Conservation (phyloP, 2,329 filamentous ascomycete genomes). For the Diaporthe ilicicola region DNA sequence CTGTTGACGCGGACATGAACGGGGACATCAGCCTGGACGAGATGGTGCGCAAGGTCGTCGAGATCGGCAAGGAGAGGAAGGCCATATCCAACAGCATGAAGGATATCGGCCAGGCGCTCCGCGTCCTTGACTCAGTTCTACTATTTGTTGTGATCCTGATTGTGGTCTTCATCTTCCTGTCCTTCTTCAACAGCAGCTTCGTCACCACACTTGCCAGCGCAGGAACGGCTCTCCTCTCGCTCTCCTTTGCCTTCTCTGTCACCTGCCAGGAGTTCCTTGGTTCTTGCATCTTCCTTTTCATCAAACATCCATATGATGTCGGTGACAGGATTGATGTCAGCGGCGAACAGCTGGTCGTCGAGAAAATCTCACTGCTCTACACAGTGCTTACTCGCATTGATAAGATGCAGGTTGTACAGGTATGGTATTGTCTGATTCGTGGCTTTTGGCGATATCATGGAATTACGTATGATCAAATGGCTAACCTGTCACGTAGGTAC, state of each 20-base stretch:
- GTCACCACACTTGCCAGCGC: conserved; percentile 87
- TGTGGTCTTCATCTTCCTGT: conserved; percentile 84
- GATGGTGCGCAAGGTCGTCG: conserved; percentile 87
- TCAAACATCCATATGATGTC: conserved; percentile 98
- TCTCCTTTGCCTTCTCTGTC: conserved; percentile 96
- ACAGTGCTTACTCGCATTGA: conserved; percentile 88
- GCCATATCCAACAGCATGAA: conserved; percentile 93
- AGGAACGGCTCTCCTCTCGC: conserved; percentile 88
- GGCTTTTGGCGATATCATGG: not conserved
- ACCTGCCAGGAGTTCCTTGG: conserved; percentile 96
- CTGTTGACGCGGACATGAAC: conserved; percentile 87
- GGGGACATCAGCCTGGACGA: conserved; percentile 95
- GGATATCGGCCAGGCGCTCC: conserved; percentile 94
- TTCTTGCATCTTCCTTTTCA: conserved; percentile 97
- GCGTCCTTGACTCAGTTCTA: conserved; percentile 87
- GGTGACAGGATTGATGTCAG: conserved; percentile 90
- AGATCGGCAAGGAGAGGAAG: conserved; percentile 86
- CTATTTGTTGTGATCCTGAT: conserved; percentile 83
- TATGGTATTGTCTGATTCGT: conserved; percentile 33
- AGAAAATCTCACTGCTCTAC: conserved; percentile 93
- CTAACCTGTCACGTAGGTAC: conserved; percentile 63
- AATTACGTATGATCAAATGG: not conserved
- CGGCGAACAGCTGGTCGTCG: conserved; percentile 77
- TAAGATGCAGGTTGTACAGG: conserved; percentile 78
- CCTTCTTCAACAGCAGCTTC: conserved; percentile 88